Evolutionary conservation across 306 rosid genomes (phyloP).

Genomic region (Mucuna pruriens): DNA sequence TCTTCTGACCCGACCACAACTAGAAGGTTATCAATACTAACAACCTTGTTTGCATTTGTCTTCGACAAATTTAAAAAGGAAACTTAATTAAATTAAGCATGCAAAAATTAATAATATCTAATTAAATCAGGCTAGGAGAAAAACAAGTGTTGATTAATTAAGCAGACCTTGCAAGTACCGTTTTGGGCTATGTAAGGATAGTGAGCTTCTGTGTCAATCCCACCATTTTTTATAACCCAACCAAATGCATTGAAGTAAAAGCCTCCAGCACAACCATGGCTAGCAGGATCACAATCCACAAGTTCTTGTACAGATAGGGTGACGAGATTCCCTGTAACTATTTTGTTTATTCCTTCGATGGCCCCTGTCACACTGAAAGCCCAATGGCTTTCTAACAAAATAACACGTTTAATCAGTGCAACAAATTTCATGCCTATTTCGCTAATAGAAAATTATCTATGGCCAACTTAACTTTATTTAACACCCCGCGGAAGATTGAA

Average conservation of each 20-base stretch:
- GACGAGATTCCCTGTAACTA: conserved; percentile 60
- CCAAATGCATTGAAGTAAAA: conserved; percentile 73
- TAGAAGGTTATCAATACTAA: conserved; percentile 53
- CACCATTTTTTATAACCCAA: conserved; percentile 68
- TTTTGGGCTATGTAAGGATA: conserved; percentile 60
- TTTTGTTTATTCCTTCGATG: conserved; percentile 73
- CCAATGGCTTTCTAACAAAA: conserved; percentile 68
- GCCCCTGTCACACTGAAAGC: conserved; percentile 69
- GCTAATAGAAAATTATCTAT: no score
- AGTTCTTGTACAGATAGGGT: conserved; percentile 70
- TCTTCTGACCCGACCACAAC: conserved; percentile 54
- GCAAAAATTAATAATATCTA: neutral
- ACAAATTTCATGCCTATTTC: neutral
- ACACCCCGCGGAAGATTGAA: no score
- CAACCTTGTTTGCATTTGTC: conserved; percentile 58
- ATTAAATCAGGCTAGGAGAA: neutral
- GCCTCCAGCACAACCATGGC: conserved; percentile 69
- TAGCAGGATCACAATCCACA: conserved; percentile 67
- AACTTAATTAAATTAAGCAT: neutral
- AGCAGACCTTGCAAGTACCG: conserved; percentile 52
- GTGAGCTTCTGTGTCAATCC: conserved; percentile 62
- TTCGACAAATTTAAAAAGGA: neutral
- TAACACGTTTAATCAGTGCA: neutral
- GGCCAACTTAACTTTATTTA: no score
- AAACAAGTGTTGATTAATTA: neutral